These are phyloP conservation scores for Aureobasidium musti DNA, from an alignment of 2,329 filamentous ascomycete genomes.

Conservation along the genomic window DNA sequence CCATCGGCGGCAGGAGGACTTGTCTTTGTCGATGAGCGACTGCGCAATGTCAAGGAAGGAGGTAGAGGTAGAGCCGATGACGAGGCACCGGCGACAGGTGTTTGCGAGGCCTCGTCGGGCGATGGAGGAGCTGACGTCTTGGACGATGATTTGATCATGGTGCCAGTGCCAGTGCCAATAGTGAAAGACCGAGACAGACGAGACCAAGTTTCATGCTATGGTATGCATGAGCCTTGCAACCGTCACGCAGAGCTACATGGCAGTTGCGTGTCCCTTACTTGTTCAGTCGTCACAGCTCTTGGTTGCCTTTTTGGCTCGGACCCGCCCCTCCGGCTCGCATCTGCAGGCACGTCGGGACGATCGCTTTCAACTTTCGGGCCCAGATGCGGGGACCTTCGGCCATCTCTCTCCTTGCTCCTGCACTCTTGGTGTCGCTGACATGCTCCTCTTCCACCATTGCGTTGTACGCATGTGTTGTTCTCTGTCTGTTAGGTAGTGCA, in stretches of 20 bases:
- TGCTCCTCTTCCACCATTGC: background rate
- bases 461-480: background rate
- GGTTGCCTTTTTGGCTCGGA: constrained; percentile 9
- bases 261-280: constrained; percentile 13
- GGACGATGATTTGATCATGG: background rate
- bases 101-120: background rate
- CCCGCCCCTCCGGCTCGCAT: constrained; percentile 11
- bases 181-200: background rate
- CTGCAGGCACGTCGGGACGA: constrained; percentile 7
- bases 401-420: background rate
- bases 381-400: constrained; percentile 11
- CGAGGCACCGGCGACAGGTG: constrained; percentile 14
- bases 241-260: background rate
- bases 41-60: background rate
- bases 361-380: background rate
- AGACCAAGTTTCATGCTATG: background rate
- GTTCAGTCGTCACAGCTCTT: background rate
- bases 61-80: constrained; percentile 29
- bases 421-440: background rate
- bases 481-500: background rate
- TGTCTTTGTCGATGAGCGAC: constrained; percentile 19
- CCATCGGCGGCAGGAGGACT: constrained; percentile 1
- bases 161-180: constrained; percentile 8
- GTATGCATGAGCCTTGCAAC: background rate
- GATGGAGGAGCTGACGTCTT: constrained; percentile 23